Conservation (phyloP, 148 eudicot genomes). For the Drosera capensis region DNA sequence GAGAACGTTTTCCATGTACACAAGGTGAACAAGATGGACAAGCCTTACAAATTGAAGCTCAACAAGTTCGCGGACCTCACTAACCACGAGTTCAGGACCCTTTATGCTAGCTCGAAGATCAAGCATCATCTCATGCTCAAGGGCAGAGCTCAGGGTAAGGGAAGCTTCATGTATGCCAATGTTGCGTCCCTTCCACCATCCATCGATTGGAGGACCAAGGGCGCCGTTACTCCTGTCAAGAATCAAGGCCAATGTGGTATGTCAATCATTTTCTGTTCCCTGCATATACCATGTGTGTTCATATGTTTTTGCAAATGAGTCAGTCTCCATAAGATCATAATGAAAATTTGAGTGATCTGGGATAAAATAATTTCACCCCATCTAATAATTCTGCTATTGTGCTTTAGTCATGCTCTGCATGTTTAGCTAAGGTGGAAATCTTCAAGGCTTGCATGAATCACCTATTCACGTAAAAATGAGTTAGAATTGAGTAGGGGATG, state of each 20-base stretch:
- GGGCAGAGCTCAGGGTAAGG: slow-evolving; percentile 14
- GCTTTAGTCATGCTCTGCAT: too few species aligned
- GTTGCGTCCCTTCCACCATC: slow-evolving; percentile 37
- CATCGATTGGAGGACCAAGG: slow-evolving; percentile 80
- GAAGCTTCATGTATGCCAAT: slow-evolving; percentile 52
- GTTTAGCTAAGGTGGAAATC: too few species aligned
- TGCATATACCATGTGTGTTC: neutral
- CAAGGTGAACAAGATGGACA: slow-evolving; percentile 49
- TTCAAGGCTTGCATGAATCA: too few species aligned
- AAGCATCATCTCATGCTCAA: slow-evolving; percentile 54
- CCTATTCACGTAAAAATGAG: too few species aligned
- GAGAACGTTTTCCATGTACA: slow-evolving; percentile 57
- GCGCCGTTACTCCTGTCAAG: slow-evolving; percentile 58
- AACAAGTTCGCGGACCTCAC: slow-evolving; percentile 92
- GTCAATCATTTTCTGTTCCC: neutral
- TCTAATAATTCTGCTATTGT: too few species aligned
- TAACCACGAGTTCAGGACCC: slow-evolving; percentile 50
- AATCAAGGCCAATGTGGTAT: slow-evolving; percentile 94
- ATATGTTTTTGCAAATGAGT: too few species aligned
- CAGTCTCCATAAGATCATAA: too few species aligned
- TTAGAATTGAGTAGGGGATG: too few species aligned
- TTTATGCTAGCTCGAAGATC: slow-evolving; percentile 52
- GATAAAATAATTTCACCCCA: too few species aligned
- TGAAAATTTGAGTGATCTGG: too few species aligned
- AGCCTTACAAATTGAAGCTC: slow-evolving; percentile 73